These are phyloP conservation scores for Phalaenopsis aphrodite DNA, from an alignment of 106 monocot genomes.

Conservation along the genomic window DNA sequence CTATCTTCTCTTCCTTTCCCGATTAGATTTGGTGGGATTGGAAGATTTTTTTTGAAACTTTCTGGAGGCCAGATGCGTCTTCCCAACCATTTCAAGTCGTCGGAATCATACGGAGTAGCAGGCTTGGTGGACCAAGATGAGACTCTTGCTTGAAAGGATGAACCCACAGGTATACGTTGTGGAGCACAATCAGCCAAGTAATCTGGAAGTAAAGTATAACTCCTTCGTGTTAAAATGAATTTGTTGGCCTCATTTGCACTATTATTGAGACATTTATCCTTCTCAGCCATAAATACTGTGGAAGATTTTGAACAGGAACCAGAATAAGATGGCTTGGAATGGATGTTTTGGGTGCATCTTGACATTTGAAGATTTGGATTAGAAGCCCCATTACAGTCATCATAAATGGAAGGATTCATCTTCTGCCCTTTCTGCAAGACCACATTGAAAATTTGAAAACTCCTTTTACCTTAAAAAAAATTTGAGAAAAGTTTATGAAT, in stretches of 20 bases:
- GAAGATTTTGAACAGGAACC: constrained; percentile 12
- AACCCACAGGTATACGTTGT: constrained; percentile 16
- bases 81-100: constrained; percentile 66
- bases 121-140: constrained; percentile 34
- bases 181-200: constrained; percentile 7
- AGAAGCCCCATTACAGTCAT: constrained; percentile 1
- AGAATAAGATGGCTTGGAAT: constrained; percentile 18
- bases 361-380: constrained; percentile 1
- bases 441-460: constrained; percentile 5
- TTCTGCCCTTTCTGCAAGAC: constrained; percentile 55
- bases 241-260: neutral
- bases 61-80: constrained; percentile 61
- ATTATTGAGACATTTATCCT: neutral
- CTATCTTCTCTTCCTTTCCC: constrained; percentile 45
- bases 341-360: constrained; percentile 34
- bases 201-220: constrained; percentile 6
- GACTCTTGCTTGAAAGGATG: constrained; percentile 31
- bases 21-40: constrained; percentile 6
- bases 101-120: constrained; percentile 13
- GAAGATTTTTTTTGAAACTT: constrained; percentile 7
- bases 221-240: constrained; percentile 8
- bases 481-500: neutral
- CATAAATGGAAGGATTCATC: constrained; percentile 24
- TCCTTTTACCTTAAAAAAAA: neutral
- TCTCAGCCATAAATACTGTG: constrained; percentile 2